Conservation (phyloP, 805 yeast genomes). For the Pichia insulana region DNA sequence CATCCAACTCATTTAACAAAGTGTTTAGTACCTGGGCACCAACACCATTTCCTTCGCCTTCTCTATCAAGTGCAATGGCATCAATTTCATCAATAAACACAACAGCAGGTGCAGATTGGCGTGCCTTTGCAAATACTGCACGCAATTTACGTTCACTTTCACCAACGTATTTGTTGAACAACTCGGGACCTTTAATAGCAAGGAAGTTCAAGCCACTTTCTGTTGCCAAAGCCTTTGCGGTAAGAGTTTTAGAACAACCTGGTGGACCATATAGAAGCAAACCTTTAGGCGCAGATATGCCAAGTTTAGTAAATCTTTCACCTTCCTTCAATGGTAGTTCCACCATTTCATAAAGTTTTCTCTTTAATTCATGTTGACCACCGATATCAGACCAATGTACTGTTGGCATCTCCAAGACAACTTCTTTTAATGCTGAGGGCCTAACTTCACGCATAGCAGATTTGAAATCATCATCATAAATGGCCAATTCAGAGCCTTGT, state of each 20-base stretch:
- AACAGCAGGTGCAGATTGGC: constrained; percentile 89
- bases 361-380: constrained; percentile 80
- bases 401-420: constrained; percentile 88
- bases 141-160: constrained; percentile 91
- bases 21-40: constrained; percentile 85
- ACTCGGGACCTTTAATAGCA: constrained; percentile 95
- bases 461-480: constrained; percentile 51
- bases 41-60: constrained; percentile 51
- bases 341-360: constrained; percentile 79
- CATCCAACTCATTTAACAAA: constrained; percentile 89
- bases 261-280: constrained; percentile 94
- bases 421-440: constrained; percentile 97
- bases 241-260: constrained; percentile 91
- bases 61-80: constrained; percentile 77
- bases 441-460: constrained; percentile 69
- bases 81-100: constrained; percentile 96
- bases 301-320: constrained; percentile 65
- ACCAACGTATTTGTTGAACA: constrained; percentile 91
- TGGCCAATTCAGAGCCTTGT: constrained; percentile 7
- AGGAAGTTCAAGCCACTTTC: constrained; percentile 90
- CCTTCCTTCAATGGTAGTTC: constrained; percentile 83
- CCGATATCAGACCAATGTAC: constrained; percentile 93
- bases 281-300: constrained; percentile 89
- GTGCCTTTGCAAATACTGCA: constrained; percentile 85
- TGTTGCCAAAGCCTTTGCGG: constrained; percentile 92